These are phyloP conservation scores for Ceratocystis huliohia DNA, from an alignment of 2,329 filamentous ascomycete genomes.

Conservation along the genomic window DNA sequence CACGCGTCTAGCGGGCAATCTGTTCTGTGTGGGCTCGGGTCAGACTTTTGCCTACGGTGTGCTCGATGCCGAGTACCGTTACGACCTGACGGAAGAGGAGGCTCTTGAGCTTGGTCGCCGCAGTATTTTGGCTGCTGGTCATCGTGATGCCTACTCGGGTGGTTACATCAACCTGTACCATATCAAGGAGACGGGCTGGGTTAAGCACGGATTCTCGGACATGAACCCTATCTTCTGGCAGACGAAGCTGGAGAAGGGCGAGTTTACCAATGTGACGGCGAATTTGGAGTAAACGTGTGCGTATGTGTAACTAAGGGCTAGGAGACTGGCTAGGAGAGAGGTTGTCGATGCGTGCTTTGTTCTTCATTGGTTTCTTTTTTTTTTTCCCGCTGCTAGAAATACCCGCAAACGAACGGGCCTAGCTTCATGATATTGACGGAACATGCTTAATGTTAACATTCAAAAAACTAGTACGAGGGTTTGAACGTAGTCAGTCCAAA, in stretches of 20 bases:
- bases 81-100: constrained; percentile 75
- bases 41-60: constrained; percentile 99
- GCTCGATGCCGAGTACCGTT: constrained; percentile 86
- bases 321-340: neutral
- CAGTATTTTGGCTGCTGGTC: constrained; percentile 90
- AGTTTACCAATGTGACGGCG: constrained; percentile 91
- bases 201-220: constrained; percentile 95
- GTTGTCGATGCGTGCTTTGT: constrained; percentile 9
- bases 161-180: constrained; percentile 98
- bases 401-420: constrained; percentile 16
- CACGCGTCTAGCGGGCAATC: constrained; percentile 79
- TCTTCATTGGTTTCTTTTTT: constrained; percentile 11
- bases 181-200: constrained; percentile 97
- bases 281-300: constrained; percentile 42
- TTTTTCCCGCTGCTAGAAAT: constrained; percentile 9
- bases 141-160: constrained; percentile 96
- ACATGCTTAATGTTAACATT: constrained; percentile 18
- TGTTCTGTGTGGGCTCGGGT: constrained; percentile 96
- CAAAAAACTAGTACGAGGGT: neutral
- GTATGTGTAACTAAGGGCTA: constrained; percentile 1
- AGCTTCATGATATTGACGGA: constrained; percentile 18
- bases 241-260: constrained; percentile 95
- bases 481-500: neutral
- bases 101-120: constrained; percentile 81
- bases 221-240: constrained; percentile 99